Conservation (phyloP, 2,329 filamentous ascomycete species). For the Sclerotinia spermophila region DNA sequence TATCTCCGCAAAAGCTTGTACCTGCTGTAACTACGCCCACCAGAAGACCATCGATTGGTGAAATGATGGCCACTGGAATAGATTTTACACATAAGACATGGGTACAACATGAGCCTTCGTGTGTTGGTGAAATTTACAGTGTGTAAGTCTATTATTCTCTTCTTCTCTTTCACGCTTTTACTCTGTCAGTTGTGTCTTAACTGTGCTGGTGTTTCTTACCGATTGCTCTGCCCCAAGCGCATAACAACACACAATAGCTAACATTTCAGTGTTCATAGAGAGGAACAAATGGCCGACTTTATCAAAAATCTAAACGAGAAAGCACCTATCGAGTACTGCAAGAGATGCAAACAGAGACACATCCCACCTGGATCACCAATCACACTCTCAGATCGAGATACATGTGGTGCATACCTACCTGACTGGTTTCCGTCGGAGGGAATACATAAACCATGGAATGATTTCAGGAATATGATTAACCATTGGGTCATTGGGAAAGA, state of each 20-base stretch:
- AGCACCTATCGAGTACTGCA: constrained; percentile 27
- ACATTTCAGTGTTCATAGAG: neutral
- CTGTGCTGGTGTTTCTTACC: neutral
- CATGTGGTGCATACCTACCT: constrained; percentile 30
- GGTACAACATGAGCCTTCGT: constrained; percentile 9
- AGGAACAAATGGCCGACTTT: constrained; percentile 18
- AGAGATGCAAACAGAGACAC: constrained; percentile 29
- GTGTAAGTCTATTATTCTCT: neutral
- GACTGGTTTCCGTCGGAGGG: constrained; percentile 32
- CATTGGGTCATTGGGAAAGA: constrained; percentile 23
- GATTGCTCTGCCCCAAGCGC: neutral
- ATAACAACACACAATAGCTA: neutral
- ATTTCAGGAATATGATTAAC: constrained; percentile 24
- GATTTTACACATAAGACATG: constrained; percentile 15
- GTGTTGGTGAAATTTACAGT: constrained; percentile 13
- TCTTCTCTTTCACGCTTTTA: neutral
- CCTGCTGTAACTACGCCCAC: neutral
- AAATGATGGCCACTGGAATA: constrained; percentile 11
- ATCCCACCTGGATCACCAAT: constrained; percentile 28
- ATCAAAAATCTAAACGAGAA: constrained; percentile 20
- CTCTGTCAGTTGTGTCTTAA: neutral
- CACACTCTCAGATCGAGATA: constrained; percentile 30
- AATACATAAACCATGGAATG: constrained; percentile 25
- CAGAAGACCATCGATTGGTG: neutral
- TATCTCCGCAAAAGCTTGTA: neutral